phyloP scores from a whole-genome alignment of 164 flowering plant genomes.

The Berberis vulgaris region DNA sequence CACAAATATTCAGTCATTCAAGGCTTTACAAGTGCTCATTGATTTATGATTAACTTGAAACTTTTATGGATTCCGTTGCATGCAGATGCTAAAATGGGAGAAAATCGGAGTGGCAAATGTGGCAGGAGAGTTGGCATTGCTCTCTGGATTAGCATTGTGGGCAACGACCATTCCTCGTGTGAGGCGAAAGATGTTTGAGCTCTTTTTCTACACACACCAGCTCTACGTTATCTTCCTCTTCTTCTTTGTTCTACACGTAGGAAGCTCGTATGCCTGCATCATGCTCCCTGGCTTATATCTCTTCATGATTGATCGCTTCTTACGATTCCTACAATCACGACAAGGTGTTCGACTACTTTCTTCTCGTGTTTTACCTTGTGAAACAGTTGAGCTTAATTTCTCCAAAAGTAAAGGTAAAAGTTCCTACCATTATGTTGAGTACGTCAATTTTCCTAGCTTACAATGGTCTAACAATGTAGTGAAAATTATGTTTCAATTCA shows the following conservation, averaged over 20 bases:
- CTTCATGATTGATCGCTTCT: constrained; percentile 68
- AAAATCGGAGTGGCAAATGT: constrained; percentile 39
- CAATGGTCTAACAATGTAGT: too few species aligned
- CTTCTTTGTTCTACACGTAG: constrained; percentile 68
- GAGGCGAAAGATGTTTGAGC: constrained; percentile 61
- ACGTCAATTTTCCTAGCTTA: too few species aligned
- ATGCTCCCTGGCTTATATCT: constrained; percentile 82
- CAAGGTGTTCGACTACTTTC: constrained; percentile 42
- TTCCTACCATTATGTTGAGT: not conserved
- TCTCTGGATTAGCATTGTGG: constrained; percentile 58
- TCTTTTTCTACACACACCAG: constrained; percentile 80
- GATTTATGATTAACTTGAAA: not conserved
- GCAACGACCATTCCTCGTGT: constrained; percentile 45
- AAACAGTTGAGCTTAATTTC: constrained; percentile 74
- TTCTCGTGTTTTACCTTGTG: constrained; percentile 56
- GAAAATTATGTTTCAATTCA: constrained; percentile 4
- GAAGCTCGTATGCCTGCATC: constrained; percentile 41
- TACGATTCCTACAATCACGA: constrained; percentile 70
- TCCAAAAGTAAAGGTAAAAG: constrained; percentile 45
- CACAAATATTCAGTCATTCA: not conserved
- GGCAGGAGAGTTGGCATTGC: constrained; percentile 68
- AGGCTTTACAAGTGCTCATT: not conserved
- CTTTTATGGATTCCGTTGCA: not conserved
- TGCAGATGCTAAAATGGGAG: constrained; percentile 69
- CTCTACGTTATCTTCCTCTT: constrained; percentile 64